Conservation (phyloP, 345 rosid genomes). For the Durio zibethinus region DNA sequence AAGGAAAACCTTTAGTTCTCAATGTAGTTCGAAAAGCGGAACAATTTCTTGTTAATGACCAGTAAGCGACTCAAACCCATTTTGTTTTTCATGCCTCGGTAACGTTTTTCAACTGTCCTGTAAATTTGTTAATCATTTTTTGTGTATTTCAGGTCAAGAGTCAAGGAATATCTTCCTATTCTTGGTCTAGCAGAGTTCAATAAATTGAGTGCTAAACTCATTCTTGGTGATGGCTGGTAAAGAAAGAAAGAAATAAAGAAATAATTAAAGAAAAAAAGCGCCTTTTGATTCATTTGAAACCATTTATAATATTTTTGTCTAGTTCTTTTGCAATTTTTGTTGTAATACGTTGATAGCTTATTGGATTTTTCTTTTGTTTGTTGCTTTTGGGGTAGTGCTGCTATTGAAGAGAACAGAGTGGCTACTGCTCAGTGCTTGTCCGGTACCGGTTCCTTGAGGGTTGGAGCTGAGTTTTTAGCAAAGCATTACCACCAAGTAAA, state of each 20-base stretch:
- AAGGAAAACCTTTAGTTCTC: conserved; percentile 88
- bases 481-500: conserved; percentile 66
- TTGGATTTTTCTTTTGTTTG: not conserved
- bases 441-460: conserved; percentile 95
- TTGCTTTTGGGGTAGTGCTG: conserved; percentile 51
- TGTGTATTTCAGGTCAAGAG: conserved; percentile 50
- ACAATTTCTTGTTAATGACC: conserved; percentile 69
- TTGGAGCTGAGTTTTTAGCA: conserved; percentile 88
- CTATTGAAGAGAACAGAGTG: conserved; percentile 65
- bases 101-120: not conserved
- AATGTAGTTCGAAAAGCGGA: conserved; percentile 81
- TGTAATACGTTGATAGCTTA: not conserved
- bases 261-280: not conserved
- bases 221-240: conserved; percentile 83
- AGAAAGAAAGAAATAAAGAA: not conserved
- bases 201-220: conserved; percentile 86
- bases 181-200: conserved; percentile 84
- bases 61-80: conserved; percentile 34
- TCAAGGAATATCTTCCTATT: conserved; percentile 91
- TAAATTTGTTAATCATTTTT: conserved; percentile 1
- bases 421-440: conserved; percentile 89
- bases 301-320: not conserved
- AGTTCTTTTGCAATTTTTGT: not conserved
- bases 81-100: not conserved
- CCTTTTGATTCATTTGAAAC: not conserved